Conservation (phyloP, 140 eudicot genomes). For the Ambrosia hybrid region DNA sequence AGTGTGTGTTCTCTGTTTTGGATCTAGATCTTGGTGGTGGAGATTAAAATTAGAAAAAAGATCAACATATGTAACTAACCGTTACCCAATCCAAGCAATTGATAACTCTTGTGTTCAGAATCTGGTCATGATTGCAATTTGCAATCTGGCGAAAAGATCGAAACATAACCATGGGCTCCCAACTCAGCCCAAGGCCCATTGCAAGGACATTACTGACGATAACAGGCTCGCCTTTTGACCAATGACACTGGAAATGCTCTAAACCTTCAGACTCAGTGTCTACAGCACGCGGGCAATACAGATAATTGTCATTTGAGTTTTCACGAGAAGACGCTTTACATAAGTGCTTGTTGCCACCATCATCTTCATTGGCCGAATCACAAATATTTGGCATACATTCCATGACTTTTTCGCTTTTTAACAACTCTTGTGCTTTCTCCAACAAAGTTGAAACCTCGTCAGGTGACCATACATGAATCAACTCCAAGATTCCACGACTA, state of each 20-base stretch:
- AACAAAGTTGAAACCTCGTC: slow-evolving; percentile 25
- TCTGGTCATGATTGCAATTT: slow-evolving; percentile 30
- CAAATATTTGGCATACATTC: background rate
- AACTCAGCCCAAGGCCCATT: slow-evolving; percentile 65
- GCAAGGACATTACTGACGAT: slow-evolving; percentile 64
- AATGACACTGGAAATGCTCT: slow-evolving; percentile 67
- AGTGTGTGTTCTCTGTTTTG: no score
- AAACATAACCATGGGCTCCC: slow-evolving; percentile 95
- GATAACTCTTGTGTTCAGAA: slow-evolving; percentile 44
- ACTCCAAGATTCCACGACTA: slow-evolving; percentile 26
- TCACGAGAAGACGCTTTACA: slow-evolving; percentile 40
- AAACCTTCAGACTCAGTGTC: slow-evolving; percentile 42
- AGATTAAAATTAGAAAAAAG: no score
- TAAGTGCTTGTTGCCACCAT: slow-evolving; percentile 6
- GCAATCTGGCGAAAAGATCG: slow-evolving; percentile 67
- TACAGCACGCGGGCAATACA: slow-evolving; percentile 45
- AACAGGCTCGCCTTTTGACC: slow-evolving; percentile 73
- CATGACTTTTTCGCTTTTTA: background rate
- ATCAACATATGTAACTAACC: no score
- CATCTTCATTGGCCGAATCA: background rate
- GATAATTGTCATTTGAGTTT: slow-evolving; percentile 32
- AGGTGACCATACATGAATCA: slow-evolving; percentile 23
- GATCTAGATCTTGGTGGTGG: no score
- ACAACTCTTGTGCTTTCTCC: slow-evolving; percentile 23
- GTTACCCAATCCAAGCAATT: slow-evolving; percentile 66